Conservation (phyloP, 2,329 filamentous ascomycete species). For the Beauveria bassiana region DNA sequence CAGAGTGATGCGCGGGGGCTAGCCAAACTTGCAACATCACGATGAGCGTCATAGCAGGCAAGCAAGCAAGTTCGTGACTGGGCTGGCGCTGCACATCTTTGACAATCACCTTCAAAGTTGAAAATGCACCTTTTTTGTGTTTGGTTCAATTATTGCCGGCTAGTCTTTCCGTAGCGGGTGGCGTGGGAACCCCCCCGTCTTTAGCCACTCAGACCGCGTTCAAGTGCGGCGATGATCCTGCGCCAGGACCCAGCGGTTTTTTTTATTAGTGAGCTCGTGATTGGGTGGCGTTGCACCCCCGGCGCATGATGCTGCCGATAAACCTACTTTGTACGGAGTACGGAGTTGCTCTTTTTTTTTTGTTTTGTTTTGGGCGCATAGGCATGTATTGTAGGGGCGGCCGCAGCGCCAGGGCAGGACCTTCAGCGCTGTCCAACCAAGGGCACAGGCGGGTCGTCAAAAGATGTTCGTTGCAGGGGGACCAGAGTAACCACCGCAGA, state of each 20-base stretch:
- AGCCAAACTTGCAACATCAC: not conserved
- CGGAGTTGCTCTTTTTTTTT: not conserved
- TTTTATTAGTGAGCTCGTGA: not conserved
- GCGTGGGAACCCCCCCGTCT: no score
- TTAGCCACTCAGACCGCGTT: conserved; percentile 4
- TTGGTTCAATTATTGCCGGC: not conserved
- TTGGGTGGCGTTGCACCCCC: not conserved
- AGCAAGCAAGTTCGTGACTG: not conserved
- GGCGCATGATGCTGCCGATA: not conserved
- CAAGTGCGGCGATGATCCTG: conserved; percentile 9
- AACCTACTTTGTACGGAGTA: not conserved
- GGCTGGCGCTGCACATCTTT: not conserved
- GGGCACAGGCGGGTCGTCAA: not conserved
- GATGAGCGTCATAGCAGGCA: not conserved
- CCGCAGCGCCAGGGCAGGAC: not conserved
- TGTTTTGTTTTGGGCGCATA: not conserved
- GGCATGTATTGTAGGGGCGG: not conserved
- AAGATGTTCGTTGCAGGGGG: not conserved
- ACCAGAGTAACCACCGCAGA: not conserved
- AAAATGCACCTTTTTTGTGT: no score
- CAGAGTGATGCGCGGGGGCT: not conserved
- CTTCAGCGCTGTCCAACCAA: not conserved
- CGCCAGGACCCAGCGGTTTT: not conserved
- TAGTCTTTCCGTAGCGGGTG: not conserved
- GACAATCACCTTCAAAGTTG: not conserved